phyloP scores from a whole-genome alignment of 176 grass and related monocot genomes.

The Elymus sibiricus region DNA sequence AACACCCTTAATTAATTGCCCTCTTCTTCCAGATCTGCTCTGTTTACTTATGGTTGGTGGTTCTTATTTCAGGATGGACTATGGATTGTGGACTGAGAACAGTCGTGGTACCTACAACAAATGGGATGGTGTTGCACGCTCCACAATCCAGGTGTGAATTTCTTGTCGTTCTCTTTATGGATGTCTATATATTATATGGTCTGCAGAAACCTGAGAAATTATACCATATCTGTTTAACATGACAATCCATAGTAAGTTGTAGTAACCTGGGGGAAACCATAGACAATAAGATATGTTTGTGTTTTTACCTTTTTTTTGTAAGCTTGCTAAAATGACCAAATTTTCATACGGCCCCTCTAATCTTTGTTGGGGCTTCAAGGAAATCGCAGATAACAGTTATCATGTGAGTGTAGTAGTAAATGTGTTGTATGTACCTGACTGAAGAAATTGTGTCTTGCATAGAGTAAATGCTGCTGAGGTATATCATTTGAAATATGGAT shows the following conservation, averaged over 20 bases:
- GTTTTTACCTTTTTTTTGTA: background rate
- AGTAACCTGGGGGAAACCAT: background rate
- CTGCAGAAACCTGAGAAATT: background rate
- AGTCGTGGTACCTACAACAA: conserved; percentile 92
- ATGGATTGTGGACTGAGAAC: conserved; percentile 87
- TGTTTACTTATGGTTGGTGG: background rate
- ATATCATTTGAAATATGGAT: background rate
- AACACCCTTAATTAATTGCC: background rate
- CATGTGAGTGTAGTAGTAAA: too few species aligned
- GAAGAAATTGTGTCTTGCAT: background rate
- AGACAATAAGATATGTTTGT: background rate
- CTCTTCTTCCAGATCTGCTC: background rate
- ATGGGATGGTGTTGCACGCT: conserved; percentile 97
- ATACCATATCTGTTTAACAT: background rate
- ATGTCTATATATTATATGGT: background rate
- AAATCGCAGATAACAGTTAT: background rate
- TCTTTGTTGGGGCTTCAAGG: background rate
- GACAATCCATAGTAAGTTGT: background rate
- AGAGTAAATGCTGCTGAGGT: background rate
- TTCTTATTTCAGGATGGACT: conserved; percentile 70
- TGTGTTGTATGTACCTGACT: background rate
- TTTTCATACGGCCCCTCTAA: background rate
- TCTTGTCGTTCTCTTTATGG: background rate
- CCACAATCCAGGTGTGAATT: conserved; percentile 72
- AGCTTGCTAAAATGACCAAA: background rate